Conservation (phyloP, 176 grass and related monocot species). For the Eleusine indica region DNA sequence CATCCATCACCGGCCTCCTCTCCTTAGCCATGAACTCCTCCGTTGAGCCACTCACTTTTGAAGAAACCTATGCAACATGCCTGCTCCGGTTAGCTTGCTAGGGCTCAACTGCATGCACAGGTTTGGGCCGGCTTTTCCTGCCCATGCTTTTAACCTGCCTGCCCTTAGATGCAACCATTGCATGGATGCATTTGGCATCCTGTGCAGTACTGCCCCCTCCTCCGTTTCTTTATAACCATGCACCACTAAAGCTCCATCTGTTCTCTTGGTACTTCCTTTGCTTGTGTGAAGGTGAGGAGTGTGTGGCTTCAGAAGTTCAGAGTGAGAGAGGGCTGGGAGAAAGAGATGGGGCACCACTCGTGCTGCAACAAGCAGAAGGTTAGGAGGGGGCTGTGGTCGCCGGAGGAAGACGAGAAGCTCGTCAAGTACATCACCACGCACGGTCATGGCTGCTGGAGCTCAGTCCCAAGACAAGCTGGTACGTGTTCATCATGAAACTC, state of each 20-base stretch:
- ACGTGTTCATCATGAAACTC: not conserved
- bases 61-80: constrained; percentile 54
- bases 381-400: constrained; percentile 94
- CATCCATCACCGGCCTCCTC: not conserved
- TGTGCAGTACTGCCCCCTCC: not conserved
- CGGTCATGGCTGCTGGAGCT: constrained; percentile 99
- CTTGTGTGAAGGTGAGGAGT: not conserved
- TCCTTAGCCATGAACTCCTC: constrained; percentile 27
- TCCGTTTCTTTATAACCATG: constrained; percentile 53
- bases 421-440: constrained; percentile 80
- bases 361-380: constrained; percentile 99
- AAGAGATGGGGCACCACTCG: constrained; percentile 92
- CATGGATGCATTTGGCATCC: constrained; percentile 33
- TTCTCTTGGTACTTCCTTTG: not conserved
- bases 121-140: constrained; percentile 48
- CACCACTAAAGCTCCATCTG: constrained; percentile 4
- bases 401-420: constrained; percentile 98
- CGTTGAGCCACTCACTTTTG: constrained; percentile 54
- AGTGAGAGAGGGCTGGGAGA: not conserved
- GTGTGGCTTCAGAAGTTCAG: not conserved
- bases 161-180: constrained; percentile 37
- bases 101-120: constrained; percentile 34
- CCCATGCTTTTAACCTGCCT: constrained; percentile 49
- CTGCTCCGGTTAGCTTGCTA: constrained; percentile 26
- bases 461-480: constrained; percentile 86